Conservation (phyloP, 1,284 basidiomycete genomes). For the Somion occarium region DNA sequence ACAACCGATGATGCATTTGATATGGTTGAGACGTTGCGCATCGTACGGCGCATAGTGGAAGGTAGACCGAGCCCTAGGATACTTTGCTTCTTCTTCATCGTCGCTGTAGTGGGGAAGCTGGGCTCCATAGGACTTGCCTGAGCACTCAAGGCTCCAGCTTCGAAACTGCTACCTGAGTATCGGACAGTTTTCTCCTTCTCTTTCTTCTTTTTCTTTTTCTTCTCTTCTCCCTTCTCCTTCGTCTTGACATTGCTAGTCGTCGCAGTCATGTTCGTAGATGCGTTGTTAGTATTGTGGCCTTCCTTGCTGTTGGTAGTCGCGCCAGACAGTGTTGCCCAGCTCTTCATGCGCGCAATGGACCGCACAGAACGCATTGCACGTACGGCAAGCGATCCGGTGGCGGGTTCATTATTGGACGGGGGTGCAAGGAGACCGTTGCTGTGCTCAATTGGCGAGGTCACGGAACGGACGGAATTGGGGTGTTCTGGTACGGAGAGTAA, state of each 20-base stretch:
- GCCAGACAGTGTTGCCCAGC: conserved; percentile 56
- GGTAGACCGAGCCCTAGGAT: conserved; percentile 48
- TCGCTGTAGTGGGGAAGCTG: conserved; percentile 5
- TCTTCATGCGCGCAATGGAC: conserved; percentile 64
- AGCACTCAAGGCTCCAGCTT: conserved; percentile 49
- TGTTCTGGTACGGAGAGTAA: conserved; percentile 35
- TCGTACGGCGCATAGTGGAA: conserved; percentile 39
- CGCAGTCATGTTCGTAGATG: conserved; percentile 11
- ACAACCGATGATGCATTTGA: conserved; percentile 26
- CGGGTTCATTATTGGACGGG: conserved; percentile 16
- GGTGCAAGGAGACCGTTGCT: conserved; percentile 35
- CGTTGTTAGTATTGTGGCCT: conserved; percentile 15
- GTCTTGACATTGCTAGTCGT: conserved; percentile 22
- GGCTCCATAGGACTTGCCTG: conserved; percentile 24
- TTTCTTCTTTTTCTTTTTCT: conserved; percentile 26
- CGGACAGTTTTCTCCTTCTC: conserved; percentile 36
- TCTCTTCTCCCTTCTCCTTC: conserved; percentile 25
- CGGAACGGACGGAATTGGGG: conserved; percentile 13
- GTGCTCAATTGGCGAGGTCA: conserved; percentile 18
- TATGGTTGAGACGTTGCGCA: conserved; percentile 39
- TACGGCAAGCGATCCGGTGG: conserved; percentile 57
- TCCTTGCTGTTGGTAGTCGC: conserved; percentile 32
- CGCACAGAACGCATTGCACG: conserved; percentile 72
- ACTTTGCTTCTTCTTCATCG: conserved; percentile 45
- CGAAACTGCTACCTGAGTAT: conserved; percentile 58